Evolutionary conservation across 768 basidiomycete species (phyloP).

Genomic region (Leucocoprinus sp.): DNA sequence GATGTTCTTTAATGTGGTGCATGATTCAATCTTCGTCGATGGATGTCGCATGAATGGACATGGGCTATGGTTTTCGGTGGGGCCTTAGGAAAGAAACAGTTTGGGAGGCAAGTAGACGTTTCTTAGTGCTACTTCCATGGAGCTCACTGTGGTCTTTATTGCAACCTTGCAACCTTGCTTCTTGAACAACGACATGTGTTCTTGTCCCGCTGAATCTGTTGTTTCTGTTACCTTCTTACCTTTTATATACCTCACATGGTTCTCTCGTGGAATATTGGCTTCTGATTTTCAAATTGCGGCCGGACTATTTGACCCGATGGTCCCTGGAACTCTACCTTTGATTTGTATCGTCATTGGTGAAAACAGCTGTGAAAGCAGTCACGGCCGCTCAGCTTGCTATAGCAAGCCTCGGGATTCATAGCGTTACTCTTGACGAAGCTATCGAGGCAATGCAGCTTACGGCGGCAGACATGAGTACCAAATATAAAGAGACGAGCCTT

Average conservation of each 20-base stretch:
- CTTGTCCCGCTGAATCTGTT: not conserved
- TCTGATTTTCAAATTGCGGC: not conserved
- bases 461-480: slow-evolving; percentile 89
- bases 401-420: slow-evolving; percentile 82
- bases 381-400: slow-evolving; percentile 93
- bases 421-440: slow-evolving; percentile 87
- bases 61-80: not conserved
- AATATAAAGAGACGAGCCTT: slow-evolving; percentile 93
- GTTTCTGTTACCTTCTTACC: not conserved
- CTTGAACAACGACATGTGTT: not conserved
- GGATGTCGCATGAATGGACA: not conserved
- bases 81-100: slow-evolving; percentile 67
- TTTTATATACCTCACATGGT: not conserved
- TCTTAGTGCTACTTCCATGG: not conserved
- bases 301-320: not conserved
- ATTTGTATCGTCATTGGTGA: not conserved
- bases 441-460: slow-evolving; percentile 94
- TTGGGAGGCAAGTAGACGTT: slow-evolving; percentile 51
- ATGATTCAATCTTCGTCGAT: not conserved
- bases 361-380: slow-evolving; percentile 79
- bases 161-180: not conserved
- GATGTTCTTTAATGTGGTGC: not conserved
- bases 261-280: not conserved
- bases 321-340: not conserved
- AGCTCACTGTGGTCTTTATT: not conserved